Base-by-base conservation (phyloP, 129 eudicot species). In the Ambrosia trifida region DNA sequence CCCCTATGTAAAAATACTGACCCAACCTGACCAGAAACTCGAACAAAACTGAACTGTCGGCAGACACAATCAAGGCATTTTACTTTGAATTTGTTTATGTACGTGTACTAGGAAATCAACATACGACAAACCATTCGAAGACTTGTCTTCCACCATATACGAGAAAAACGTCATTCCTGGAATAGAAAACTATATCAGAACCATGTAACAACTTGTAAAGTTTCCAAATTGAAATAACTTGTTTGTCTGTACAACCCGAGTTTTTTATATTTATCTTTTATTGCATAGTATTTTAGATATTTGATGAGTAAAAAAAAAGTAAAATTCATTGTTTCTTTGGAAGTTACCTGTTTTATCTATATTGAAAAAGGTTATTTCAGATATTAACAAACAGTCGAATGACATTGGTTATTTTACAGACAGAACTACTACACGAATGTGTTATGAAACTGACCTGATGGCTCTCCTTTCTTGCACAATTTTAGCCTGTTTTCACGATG, bases 391-490 rank as follows among this genome's bases (percentile, higher is more conserved):
- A 19, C 6, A 60, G n/a, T 8, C 33, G 7, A 51, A 31, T 46
- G 2, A 24, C 28, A 24, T 12, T n/a, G 16, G 2, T 7, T 3
- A 49, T 68, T 33, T 35, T 19, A 40, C 12, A 16, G 19, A 56
- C 14, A 56, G 30, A 51, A 69, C 28, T 62, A 61, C 69, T 16
- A 61, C 24, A 59, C 31, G 33, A 11, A 51, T 30, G 43, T 61
- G 43, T 61, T 11, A 28, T 16, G 32, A 20, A 67, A 80, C 86
- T 77, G 38, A 89, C 96, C 98, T 80, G 99, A 94, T 75, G 99
- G 67, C 49, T 94, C 96, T 77, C 99, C 99, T 83, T 89, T 89
- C 80, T 82, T 89, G 93, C 99, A 94, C 74, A 94, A 59, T 69
- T 80, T 94, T 74, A 94, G 81, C 76, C 99, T 94, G 99, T 79